These are phyloP conservation scores for Anthracocystis panici-leucophaei DNA, from an alignment of 1,284 basidiomycete species.

Conservation along the genomic window DNA sequence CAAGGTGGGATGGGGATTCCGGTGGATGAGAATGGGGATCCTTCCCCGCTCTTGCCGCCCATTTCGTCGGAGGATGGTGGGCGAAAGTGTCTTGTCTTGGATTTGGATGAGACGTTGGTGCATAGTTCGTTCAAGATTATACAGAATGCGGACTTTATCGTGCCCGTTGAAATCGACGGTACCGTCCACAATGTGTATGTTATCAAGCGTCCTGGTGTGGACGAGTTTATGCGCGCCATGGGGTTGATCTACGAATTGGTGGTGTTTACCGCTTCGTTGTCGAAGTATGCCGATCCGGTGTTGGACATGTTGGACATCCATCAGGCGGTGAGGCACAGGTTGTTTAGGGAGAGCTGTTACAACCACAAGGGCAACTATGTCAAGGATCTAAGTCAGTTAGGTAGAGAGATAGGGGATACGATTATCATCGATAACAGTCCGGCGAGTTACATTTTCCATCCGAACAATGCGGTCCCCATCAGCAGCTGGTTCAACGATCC, in stretches of 20 bases:
- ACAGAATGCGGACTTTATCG: constrained; percentile 86
- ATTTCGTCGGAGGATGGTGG: constrained; percentile 80
- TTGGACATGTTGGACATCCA: constrained; percentile 95
- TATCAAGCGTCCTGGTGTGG: constrained; percentile 97
- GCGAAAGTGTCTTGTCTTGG: constrained; percentile 88
- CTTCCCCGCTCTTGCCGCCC: constrained; percentile 83
- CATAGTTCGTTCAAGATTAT: constrained; percentile 74
- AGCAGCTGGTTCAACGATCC: constrained; percentile 95
- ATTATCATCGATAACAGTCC: constrained; percentile 99
- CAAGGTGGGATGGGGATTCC: constrained; percentile 86
- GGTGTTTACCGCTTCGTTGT: constrained; percentile 95
- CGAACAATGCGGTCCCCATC: constrained; percentile 97
- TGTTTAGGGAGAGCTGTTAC: constrained; percentile 98
- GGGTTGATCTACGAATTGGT: constrained; percentile 98
- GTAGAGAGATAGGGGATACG: constrained; percentile 88
- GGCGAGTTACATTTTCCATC: constrained; percentile 98
- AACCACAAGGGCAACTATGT: constrained; percentile 99
- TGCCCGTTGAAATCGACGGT: constrained; percentile 98
- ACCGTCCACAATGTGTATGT: constrained; percentile 99
- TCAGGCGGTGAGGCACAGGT: constrained; percentile 89
- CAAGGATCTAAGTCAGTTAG: constrained; percentile 97
- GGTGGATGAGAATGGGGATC: constrained; percentile 84
- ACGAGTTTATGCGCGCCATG: constrained; percentile 96
- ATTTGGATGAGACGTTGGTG: constrained; percentile 94
- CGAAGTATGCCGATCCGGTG: constrained; percentile 99